Percentiles rank a stretch among this genome's conserved stretches.
phyloP scores from a whole-genome alignment of 768 basidiomycete genomes.

The Gloeostereum incarnatum region DNA sequence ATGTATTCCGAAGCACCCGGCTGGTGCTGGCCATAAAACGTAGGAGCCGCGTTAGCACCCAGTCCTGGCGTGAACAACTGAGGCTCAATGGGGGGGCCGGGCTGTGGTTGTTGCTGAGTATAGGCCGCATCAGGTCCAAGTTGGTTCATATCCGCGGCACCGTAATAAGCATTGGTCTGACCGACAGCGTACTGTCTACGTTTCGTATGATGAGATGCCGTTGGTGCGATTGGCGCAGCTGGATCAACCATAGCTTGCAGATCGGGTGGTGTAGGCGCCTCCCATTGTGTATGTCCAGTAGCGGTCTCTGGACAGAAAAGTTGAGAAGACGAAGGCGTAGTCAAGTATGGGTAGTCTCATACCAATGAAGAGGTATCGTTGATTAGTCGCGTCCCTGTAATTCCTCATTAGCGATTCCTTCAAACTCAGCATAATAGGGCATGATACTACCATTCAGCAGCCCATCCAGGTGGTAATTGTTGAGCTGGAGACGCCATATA shows the following conservation, averaged over 20 bases:
- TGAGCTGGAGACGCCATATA: conserved; percentile 49
- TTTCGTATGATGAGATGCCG: conserved; percentile 39
- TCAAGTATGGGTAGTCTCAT: conserved; percentile 21
- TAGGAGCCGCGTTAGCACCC: conserved; percentile 42
- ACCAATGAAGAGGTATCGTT: conserved; percentile 89
- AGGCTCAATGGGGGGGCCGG: conserved; percentile 16
- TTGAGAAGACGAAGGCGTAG: conserved; percentile 5
- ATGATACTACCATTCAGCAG: conserved; percentile 74
- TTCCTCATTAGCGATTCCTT: conserved; percentile 9
- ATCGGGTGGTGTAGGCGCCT: conserved; percentile 45
- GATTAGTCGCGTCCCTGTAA: conserved; percentile 67
- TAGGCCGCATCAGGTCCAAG: conserved; percentile 20
- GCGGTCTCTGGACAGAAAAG: conserved; percentile 55
- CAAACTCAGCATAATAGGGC: conserved; percentile 9
- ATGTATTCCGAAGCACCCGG: conserved; percentile 38
- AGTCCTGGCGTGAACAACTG: conserved; percentile 87
- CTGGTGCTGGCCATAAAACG: conserved; percentile 32
- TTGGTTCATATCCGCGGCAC: conserved; percentile 28
- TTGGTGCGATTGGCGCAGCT: conserved; percentile 34
- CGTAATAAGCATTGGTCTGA: conserved; percentile 86
- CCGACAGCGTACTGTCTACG: conserved; percentile 92
- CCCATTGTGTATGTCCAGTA: conserved; percentile 86
- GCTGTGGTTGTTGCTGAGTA: conserved; percentile 26
- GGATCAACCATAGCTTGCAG: conserved; percentile 25
- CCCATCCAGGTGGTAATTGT: conserved; percentile 87